Conservation (phyloP, 2,329 filamentous ascomycete species). For the Clarireedia monteithiana region DNA sequence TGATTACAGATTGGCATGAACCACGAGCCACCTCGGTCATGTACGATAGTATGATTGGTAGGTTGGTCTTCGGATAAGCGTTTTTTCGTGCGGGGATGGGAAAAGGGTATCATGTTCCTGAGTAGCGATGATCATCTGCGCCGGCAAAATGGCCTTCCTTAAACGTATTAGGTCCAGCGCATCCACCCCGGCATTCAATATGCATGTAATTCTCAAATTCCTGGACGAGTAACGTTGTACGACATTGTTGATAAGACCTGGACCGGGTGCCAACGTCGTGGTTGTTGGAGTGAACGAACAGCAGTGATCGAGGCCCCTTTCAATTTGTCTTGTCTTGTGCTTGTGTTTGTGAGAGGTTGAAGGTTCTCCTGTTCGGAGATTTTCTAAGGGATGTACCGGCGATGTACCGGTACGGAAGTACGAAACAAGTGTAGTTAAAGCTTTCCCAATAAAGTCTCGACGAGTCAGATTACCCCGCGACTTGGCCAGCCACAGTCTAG, state of each 20-base stretch:
- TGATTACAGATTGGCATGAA: slow-evolving; percentile 2
- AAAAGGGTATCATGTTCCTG: neutral
- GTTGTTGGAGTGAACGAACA: neutral
- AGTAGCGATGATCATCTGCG: slow-evolving; percentile 8
- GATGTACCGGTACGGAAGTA: too few species aligned
- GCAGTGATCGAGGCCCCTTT: neutral
- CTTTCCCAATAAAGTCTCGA: neutral
- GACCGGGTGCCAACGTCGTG: neutral
- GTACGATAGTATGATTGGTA: neutral
- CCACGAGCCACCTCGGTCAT: neutral
- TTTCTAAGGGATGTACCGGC: neutral
- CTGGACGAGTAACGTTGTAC: slow-evolving; percentile 4
- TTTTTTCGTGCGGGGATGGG: neutral
- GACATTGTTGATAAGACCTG: neutral
- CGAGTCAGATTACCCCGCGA: slow-evolving; percentile 1
- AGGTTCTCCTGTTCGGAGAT: neutral
- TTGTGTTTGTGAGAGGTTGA: neutral
- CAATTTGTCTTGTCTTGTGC: neutral
- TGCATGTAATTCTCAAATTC: neutral
- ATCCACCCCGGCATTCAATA: neutral
- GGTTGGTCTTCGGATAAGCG: neutral
- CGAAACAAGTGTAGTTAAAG: neutral
- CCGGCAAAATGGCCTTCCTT: slow-evolving; percentile 6
- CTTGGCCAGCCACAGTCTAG: neutral
- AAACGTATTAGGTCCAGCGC: slow-evolving; percentile 3